Conservation (phyloP, 192 early-diverging fungal species). For the Coemansia sp. region DNA sequence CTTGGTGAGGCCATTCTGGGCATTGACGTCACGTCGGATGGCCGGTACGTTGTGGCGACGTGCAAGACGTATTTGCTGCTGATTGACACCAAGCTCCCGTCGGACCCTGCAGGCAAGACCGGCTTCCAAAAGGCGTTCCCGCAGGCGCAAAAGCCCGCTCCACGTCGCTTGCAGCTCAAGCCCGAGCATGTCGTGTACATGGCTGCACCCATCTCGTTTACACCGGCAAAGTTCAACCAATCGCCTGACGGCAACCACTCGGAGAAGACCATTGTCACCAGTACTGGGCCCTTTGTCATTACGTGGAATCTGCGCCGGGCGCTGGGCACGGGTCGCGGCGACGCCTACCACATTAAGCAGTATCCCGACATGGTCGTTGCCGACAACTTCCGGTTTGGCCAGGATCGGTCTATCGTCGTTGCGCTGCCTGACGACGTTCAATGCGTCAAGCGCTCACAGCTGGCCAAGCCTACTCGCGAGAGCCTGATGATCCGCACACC, state of each 20-base stretch:
- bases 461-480: slow-evolving; percentile 58
- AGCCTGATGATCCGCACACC: slow-evolving; percentile 36
- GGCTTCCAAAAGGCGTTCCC: slow-evolving; percentile 72
- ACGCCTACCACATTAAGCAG: slow-evolving; percentile 83
- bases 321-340: slow-evolving; percentile 69
- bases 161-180: slow-evolving; percentile 72
- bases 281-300: slow-evolving; percentile 85
- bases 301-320: slow-evolving; percentile 87
- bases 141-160: slow-evolving; percentile 64
- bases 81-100: slow-evolving; percentile 65
- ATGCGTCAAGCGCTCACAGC: slow-evolving; percentile 58
- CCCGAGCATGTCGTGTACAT: slow-evolving; percentile 88
- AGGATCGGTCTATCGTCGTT: slow-evolving; percentile 82
- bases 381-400: slow-evolving; percentile 87
- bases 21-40: slow-evolving; percentile 85
- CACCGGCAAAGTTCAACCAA: slow-evolving; percentile 85
- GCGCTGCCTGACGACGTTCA: slow-evolving; percentile 74
- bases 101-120: slow-evolving; percentile 53
- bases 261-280: slow-evolving; percentile 85
- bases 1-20: slow-evolving; percentile 85
- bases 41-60: slow-evolving; percentile 83
- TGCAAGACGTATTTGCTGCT: slow-evolving; percentile 82
- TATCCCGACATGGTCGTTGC: slow-evolving; percentile 80
- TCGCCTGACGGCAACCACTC: slow-evolving; percentile 55
- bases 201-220: slow-evolving; percentile 68